phyloP scores from a whole-genome alignment of 2,329 filamentous ascomycete species.

The Pyrenophora teres region DNA sequence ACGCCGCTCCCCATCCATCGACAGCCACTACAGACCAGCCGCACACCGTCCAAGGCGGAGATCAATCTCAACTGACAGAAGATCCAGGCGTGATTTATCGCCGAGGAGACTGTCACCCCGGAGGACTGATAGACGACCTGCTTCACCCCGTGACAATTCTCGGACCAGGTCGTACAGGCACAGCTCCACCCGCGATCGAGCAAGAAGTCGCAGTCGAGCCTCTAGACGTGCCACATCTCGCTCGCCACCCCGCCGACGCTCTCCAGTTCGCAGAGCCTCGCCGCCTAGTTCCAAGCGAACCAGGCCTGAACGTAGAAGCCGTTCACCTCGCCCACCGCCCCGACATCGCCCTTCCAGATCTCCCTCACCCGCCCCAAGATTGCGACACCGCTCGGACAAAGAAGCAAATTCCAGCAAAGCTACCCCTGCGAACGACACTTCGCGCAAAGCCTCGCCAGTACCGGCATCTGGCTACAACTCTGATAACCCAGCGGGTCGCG shows the following conservation, averaged over 20 bases:
- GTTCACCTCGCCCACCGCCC: slow-evolving; percentile 30
- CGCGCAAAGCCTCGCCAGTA: slow-evolving; percentile 34
- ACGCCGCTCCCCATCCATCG: slow-evolving; percentile 50
- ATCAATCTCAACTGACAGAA: slow-evolving; percentile 39
- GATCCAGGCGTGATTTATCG: slow-evolving; percentile 35
- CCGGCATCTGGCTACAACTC: slow-evolving; percentile 38
- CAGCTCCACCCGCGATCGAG: slow-evolving; percentile 21
- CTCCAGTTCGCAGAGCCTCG: slow-evolving; percentile 33
- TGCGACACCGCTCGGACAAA: slow-evolving; percentile 24
- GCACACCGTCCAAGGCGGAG: slow-evolving; percentile 39
- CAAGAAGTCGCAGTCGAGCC: slow-evolving; percentile 35
- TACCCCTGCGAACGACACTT: slow-evolving; percentile 17
- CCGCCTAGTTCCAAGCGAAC: slow-evolving; percentile 26
- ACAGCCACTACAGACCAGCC: slow-evolving; percentile 45
- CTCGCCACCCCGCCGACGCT: slow-evolving; percentile 38
- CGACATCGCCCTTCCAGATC: slow-evolving; percentile 40
- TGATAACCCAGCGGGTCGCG: slow-evolving; percentile 35
- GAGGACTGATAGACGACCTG: slow-evolving; percentile 31
- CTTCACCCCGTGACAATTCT: slow-evolving; percentile 28
- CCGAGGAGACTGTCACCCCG: slow-evolving; percentile 37
- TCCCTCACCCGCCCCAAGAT: slow-evolving; percentile 24
- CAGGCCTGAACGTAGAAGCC: slow-evolving; percentile 26
- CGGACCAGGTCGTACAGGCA: slow-evolving; percentile 28
- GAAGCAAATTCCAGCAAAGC: slow-evolving; percentile 19
- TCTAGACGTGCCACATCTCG: slow-evolving; percentile 37